Evolutionary conservation across 306 rosid species (phyloP).

Genomic region (Myrica gale): DNA sequence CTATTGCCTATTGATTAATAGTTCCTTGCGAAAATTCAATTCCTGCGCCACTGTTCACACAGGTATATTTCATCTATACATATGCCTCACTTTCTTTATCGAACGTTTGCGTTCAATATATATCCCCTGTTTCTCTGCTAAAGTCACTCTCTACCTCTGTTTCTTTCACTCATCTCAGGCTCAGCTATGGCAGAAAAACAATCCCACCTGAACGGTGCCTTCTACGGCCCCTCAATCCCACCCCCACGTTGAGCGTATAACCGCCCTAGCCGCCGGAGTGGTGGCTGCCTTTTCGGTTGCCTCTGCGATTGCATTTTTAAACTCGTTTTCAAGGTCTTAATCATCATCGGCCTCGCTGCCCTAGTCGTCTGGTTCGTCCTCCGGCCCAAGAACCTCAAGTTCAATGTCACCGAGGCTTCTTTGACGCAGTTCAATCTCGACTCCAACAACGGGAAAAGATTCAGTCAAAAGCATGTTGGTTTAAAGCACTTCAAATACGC

Average conservation of each 20-base stretch:
- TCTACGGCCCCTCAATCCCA: conserved; percentile 33
- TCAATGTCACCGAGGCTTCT: conserved; percentile 46
- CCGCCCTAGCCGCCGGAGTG: conserved; percentile 11
- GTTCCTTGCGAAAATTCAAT: too few relatives aligned
- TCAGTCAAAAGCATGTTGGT: too few relatives aligned
- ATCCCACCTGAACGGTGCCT: conserved; percentile 44
- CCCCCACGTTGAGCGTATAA: conserved; percentile 10
- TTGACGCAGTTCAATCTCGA: conserved; percentile 47
- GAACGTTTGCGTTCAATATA: too few relatives aligned
- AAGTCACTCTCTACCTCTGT: too few relatives aligned
- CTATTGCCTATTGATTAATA: too few relatives aligned
- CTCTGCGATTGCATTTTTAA: conserved; percentile 22
- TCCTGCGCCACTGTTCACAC: too few relatives aligned
- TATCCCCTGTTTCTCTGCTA: too few relatives aligned
- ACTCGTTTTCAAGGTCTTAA: conserved; percentile 24
- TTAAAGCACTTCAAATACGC: too few relatives aligned
- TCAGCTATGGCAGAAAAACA: conserved; percentile 35
- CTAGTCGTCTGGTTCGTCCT: conserved; percentile 49
- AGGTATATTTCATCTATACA: too few relatives aligned
- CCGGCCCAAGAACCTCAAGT: conserved; percentile 47
- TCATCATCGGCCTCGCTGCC: conserved; percentile 30
- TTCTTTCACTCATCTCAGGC: too few relatives aligned
- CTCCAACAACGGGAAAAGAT: conserved; percentile 24
- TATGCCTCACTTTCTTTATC: too few relatives aligned
- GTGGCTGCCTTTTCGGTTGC: not conserved